These are phyloP conservation scores for Stephania japonica DNA, from an alignment of 164 flowering plant species.

Conservation along the genomic window DNA sequence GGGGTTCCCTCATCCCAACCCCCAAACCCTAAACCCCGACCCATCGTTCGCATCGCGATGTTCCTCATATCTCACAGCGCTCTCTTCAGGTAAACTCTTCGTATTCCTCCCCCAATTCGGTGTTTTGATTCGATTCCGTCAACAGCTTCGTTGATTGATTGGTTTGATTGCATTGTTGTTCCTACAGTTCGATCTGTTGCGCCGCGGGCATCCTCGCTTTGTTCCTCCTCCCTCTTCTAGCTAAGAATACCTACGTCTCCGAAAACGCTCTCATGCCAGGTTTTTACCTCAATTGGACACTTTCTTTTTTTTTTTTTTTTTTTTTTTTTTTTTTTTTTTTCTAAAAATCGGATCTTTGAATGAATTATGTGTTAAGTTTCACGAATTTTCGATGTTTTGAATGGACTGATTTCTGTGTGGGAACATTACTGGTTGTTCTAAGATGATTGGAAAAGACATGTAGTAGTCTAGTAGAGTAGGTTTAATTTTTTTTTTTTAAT, in stretches of 20 bases:
- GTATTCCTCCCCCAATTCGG: background rate
- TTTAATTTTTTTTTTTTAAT: too few species aligned
- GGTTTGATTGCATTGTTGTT: background rate
- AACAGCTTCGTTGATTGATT: too few species aligned
- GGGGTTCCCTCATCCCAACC: conserved; percentile 14
- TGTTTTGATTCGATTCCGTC: background rate
- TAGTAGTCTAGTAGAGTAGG: too few species aligned
- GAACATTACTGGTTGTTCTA: too few species aligned
- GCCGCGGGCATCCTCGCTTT: conserved; percentile 65
- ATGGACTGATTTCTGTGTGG: too few species aligned
- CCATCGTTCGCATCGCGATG: conserved; percentile 65
- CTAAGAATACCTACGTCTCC: conserved; percentile 88
- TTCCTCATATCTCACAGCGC: conserved; percentile 68
- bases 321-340: too few species aligned
- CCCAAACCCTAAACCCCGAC: conserved; percentile 36
- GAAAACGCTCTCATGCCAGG: conserved; percentile 99
- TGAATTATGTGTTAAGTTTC: too few species aligned
- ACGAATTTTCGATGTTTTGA: too few species aligned
- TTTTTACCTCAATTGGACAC: background rate
- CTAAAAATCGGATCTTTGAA: too few species aligned
- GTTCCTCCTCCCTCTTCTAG: conserved; percentile 67
- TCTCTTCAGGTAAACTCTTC: conserved; percentile 51
- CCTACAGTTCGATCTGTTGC: conserved; percentile 60
- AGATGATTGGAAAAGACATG: too few species aligned
- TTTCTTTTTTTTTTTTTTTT: too few species aligned